Evolutionary conservation across 179 eudicot genomes (phyloP).

Genomic region (Beta corolliflora): DNA sequence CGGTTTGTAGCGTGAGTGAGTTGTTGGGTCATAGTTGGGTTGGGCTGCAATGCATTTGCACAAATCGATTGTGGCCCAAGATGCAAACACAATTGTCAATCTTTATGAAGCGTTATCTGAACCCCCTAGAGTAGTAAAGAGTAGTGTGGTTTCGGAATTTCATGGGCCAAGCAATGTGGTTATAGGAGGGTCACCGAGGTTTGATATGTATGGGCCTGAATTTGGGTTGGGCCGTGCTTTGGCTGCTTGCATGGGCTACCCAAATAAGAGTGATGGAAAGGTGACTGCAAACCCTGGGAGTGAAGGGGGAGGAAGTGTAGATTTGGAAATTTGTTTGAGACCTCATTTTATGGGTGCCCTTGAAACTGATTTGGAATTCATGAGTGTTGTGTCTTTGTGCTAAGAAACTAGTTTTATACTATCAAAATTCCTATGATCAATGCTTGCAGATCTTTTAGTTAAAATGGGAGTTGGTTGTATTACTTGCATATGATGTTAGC

Average conservation of each 20-base stretch:
- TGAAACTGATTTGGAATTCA: slow-evolving; percentile 41
- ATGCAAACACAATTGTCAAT: background rate
- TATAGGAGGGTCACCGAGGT: too few relatives aligned
- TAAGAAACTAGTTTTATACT: background rate
- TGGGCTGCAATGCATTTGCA: slow-evolving; percentile 15
- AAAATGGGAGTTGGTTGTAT: too few relatives aligned
- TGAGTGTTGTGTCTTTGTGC: slow-evolving; percentile 14
- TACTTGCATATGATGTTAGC: too few relatives aligned
- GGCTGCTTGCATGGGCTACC: slow-evolving; percentile 38
- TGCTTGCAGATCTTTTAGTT: too few relatives aligned
- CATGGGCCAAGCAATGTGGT: background rate
- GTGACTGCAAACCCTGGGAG: slow-evolving; percentile 38
- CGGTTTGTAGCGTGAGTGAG: slow-evolving; percentile 11
- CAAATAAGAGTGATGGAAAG: slow-evolving; percentile 41
- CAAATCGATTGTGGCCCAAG: background rate
- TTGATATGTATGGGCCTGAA: slow-evolving; percentile 32
- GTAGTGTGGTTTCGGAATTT: background rate
- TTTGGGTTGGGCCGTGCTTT: slow-evolving; percentile 56
- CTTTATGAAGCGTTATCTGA: background rate
- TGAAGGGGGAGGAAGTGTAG: slow-evolving; percentile 38
- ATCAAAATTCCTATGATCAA: too few relatives aligned
- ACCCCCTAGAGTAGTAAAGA: slow-evolving; percentile 1
- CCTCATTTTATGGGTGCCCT: slow-evolving; percentile 32
- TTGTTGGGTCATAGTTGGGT: slow-evolving; percentile 11
- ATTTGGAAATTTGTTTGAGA: slow-evolving; percentile 18